These are phyloP conservation scores for Thalassiosira ordinaria DNA, from an alignment of 352 stramenopile species.

Conservation along the genomic window DNA sequence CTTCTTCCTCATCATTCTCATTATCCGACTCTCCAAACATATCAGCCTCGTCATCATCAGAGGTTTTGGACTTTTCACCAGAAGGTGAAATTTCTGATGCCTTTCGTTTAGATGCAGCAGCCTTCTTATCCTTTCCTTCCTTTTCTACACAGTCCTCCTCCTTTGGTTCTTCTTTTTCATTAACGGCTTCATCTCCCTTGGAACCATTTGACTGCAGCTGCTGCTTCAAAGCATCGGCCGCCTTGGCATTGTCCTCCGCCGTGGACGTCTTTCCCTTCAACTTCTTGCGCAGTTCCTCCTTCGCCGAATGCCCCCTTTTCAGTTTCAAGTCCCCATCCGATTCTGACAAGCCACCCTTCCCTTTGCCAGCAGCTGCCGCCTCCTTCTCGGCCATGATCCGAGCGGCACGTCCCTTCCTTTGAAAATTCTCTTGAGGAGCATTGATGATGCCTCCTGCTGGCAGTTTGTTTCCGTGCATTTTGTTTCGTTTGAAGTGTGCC, in stretches of 20 bases:
- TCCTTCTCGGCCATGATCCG: slow-evolving; percentile 68
- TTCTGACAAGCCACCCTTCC: slow-evolving; percentile 5
- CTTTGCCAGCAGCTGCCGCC: background rate
- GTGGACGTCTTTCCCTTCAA: slow-evolving; percentile 57
- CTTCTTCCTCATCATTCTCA: too few relatives aligned
- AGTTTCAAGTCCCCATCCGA: slow-evolving; percentile 57
- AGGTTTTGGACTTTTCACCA: slow-evolving; percentile 9
- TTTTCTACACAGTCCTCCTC: too few relatives aligned
- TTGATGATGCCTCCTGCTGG: slow-evolving; percentile 45
- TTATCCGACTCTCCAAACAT: too few relatives aligned
- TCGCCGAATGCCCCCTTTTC: slow-evolving; percentile 52
- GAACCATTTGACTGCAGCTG: slow-evolving; percentile 35
- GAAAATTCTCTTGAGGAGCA: too few relatives aligned
- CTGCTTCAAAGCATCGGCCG: slow-evolving; percentile 52
- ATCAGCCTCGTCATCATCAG: slow-evolving; percentile 27
- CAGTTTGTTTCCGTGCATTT: slow-evolving; percentile 56
- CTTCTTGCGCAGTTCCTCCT: slow-evolving; percentile 62
- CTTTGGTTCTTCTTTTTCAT: too few relatives aligned
- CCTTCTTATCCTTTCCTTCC: slow-evolving; percentile 14
- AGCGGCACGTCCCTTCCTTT: slow-evolving; percentile 60
- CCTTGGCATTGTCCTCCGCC: slow-evolving; percentile 55
- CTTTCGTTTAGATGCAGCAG: slow-evolving; percentile 42
- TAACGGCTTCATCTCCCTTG: slow-evolving; percentile 13
- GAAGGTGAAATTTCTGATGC: slow-evolving; percentile 43
- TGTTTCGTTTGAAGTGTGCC: slow-evolving; percentile 54